A percentile compares a stretch with the other conserved stretches of the same genome.
These are phyloP conservation scores for Serendipita sp. DNA, from an alignment of 1,284 basidiomycete species.

Conservation along the genomic window DNA sequence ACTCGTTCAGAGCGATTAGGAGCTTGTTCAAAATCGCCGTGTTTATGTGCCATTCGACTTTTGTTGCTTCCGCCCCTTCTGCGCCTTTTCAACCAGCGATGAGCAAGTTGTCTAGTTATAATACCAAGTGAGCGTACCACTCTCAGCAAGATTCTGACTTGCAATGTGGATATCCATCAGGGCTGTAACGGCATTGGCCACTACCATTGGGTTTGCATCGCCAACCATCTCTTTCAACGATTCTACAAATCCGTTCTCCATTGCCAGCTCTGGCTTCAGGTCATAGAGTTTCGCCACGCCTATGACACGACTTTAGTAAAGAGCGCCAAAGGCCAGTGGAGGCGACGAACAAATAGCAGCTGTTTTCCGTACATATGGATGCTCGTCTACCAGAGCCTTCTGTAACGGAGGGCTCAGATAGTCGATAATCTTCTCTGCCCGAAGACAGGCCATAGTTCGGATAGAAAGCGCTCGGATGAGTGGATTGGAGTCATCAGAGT, in stretches of 20 bases:
- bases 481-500: conserved; percentile 91
- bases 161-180: conserved; percentile 82
- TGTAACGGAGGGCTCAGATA: conserved; percentile 90
- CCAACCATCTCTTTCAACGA: conserved; percentile 82
- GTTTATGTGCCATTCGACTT: conserved; percentile 40
- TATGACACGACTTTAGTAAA: neutral
- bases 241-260: conserved; percentile 90
- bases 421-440: conserved; percentile 98
- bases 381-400: conserved; percentile 84
- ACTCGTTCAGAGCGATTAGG: conserved; percentile 91
- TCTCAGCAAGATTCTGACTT: neutral
- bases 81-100: neutral
- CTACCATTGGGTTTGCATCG: conserved; percentile 96
- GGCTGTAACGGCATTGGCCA: conserved; percentile 88
- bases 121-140: neutral
- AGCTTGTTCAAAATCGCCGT: conserved; percentile 73
- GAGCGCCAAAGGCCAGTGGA: neutral
- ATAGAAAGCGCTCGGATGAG: conserved; percentile 93
- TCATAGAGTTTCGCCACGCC: conserved; percentile 90
- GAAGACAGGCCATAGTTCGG: conserved; percentile 92
- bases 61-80: conserved; percentile 12
- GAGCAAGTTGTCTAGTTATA: neutral
- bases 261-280: conserved; percentile 85
- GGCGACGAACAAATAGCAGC: conserved; percentile 63
- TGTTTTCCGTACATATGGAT: conserved; percentile 95